phyloP scores from a whole-genome alignment of 2,329 filamentous ascomycete species.

The Arachnopeziza araneosa region DNA sequence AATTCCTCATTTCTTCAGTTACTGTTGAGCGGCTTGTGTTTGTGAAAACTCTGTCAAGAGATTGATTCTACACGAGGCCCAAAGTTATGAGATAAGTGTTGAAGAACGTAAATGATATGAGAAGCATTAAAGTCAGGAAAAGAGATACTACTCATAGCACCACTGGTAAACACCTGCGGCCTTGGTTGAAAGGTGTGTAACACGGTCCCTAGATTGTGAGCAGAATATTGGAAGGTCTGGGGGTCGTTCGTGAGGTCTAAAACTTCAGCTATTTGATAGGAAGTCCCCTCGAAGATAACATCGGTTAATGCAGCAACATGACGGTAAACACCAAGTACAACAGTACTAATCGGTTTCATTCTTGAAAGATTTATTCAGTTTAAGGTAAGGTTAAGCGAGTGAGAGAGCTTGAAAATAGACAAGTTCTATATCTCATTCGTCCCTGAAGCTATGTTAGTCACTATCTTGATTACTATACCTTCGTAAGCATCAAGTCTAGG shows the following conservation, averaged over 20 bases:
- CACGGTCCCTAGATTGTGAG: slow-evolving; percentile 6
- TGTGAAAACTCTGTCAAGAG: no score
- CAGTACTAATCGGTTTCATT: slow-evolving; percentile 2
- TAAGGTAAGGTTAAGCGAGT: background rate
- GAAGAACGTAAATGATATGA: no score
- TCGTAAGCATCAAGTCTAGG: background rate
- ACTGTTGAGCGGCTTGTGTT: background rate
- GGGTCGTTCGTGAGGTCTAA: background rate
- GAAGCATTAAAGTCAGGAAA: no score
- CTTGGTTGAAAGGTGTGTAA: slow-evolving; percentile 3
- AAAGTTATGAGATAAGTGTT: no score
- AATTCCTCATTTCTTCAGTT: slow-evolving; percentile 3
- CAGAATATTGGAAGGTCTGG: slow-evolving; percentile 1
- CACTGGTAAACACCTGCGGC: slow-evolving; percentile 4
- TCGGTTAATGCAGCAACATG: slow-evolving; percentile 7
- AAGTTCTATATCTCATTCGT: background rate
- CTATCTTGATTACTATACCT: background rate
- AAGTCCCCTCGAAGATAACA: slow-evolving; percentile 1
- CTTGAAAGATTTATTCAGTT: background rate
- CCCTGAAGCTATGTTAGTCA: background rate
- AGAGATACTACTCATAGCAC: background rate
- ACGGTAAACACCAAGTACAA: slow-evolving; percentile 7
- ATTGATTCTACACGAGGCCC: no score
- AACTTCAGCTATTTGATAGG: slow-evolving; percentile 4
- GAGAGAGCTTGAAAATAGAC: background rate